phyloP scores from a whole-genome alignment of 305 asterid species.

The Withania somnifera region DNA sequence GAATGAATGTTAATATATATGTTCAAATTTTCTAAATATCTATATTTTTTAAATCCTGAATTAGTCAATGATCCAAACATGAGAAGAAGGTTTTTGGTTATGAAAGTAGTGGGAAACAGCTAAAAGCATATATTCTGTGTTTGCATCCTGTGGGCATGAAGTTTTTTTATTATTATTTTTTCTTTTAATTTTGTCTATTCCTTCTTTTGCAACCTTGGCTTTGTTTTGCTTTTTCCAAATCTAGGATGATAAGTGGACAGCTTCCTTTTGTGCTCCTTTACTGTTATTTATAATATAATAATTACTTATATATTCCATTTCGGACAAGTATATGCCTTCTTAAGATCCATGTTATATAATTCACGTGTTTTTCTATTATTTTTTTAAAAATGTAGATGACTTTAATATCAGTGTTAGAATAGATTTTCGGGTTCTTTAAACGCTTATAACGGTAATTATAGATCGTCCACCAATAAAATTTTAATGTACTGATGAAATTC shows the following conservation, averaged over 20 bases:
- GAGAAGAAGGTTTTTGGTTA: neutral
- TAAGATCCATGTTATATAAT: conserved; percentile 3
- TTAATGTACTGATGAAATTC: too few relatives aligned
- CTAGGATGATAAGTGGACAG: conserved; percentile 2
- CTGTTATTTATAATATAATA: neutral
- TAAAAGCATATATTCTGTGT: neutral
- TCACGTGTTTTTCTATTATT: neutral
- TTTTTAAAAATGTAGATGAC: too few relatives aligned
- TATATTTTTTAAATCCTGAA: too few relatives aligned
- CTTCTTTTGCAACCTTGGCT: neutral
- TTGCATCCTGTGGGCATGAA: neutral
- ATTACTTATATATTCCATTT: neutral
- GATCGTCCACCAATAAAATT: too few relatives aligned
- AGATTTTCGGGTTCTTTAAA: too few relatives aligned
- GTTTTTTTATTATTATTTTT: neutral
- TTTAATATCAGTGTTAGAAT: too few relatives aligned
- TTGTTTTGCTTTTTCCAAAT: neutral
- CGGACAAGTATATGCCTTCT: conserved; percentile 5
- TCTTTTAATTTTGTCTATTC: neutral
- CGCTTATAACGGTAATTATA: too few relatives aligned
- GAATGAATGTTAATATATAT: too few relatives aligned
- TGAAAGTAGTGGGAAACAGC: conserved; percentile 10
- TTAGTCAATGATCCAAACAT: too few relatives aligned
- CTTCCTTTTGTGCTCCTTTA: neutral
- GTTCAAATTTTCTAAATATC: too few relatives aligned